Conservation (phyloP, 257 asterid genomes). For the Solanum pinnatisectum region DNA sequence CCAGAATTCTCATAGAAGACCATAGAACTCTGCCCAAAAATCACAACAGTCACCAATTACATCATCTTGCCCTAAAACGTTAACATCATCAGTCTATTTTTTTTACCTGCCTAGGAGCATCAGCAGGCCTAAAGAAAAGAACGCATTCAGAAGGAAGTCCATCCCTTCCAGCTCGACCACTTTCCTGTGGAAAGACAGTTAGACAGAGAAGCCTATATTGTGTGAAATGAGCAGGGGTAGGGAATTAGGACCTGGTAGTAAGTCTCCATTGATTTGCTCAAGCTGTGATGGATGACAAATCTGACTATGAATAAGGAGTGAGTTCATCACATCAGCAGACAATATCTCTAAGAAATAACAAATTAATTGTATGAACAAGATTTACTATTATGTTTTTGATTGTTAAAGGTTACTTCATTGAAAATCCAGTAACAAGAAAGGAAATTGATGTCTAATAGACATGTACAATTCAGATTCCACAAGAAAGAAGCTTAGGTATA, state of each 20-base stretch:
- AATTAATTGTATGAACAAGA: not conserved
- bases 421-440: not conserved
- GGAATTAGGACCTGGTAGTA: constrained; percentile 75
- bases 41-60: constrained; percentile 3
- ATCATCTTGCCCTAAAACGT: not conserved
- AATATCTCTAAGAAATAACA: not conserved
- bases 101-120: constrained; percentile 87
- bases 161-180: constrained; percentile 99
- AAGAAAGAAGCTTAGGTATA: not conserved
- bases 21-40: constrained; percentile 86
- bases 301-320: constrained; percentile 54
- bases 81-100: not conserved
- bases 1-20: constrained; percentile 94
- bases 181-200: constrained; percentile 54
- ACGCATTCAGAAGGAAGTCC: constrained; percentile 98
- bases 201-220: constrained; percentile 12
- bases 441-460: not conserved
- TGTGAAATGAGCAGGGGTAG: constrained; percentile 9
- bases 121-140: constrained; percentile 87
- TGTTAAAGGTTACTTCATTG: not conserved
- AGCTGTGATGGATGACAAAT: constrained; percentile 95
- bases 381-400: not conserved
- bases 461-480: not conserved
- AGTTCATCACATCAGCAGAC: not conserved
- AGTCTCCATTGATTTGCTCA: constrained; percentile 98